Evolutionary conservation across 75 land plant species (phyloP).

Genomic region (Sequoiadendron giganteum): DNA sequence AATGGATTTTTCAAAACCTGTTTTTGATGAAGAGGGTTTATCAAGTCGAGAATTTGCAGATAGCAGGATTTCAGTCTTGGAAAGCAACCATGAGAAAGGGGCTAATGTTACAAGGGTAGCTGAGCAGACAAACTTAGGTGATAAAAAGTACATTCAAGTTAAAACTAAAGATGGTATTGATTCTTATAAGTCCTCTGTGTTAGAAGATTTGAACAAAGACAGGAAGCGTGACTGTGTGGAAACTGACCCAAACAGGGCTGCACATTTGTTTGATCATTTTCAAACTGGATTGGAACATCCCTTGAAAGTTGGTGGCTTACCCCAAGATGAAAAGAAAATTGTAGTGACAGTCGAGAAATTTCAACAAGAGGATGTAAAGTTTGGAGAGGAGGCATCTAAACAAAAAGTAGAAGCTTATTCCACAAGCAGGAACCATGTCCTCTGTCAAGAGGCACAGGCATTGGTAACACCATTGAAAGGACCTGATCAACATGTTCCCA

Average conservation of each 20-base stretch:
- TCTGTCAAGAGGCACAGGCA: neutral
- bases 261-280: neutral
- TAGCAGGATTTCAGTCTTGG: neutral
- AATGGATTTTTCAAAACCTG: slow-evolving; percentile 34
- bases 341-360: neutral
- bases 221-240: neutral
- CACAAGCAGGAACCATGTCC: neutral
- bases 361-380: neutral
- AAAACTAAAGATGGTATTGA: neutral
- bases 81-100: neutral
- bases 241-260: neutral
- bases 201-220: neutral
- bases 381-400: neutral
- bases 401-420: neutral
- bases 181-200: neutral
- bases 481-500: neutral
- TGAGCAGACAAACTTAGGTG: neutral
- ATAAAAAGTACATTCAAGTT: neutral
- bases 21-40: slow-evolving; percentile 27
- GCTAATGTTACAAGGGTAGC: neutral
- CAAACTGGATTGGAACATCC: neutral
- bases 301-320: neutral
- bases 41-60: slow-evolving; percentile 6
- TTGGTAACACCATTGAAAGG: neutral
- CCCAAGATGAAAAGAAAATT: slow-evolving; percentile 7